These are phyloP conservation scores for Exidia glandulosa DNA, from an alignment of 768 basidiomycete genomes.

Conservation along the genomic window DNA sequence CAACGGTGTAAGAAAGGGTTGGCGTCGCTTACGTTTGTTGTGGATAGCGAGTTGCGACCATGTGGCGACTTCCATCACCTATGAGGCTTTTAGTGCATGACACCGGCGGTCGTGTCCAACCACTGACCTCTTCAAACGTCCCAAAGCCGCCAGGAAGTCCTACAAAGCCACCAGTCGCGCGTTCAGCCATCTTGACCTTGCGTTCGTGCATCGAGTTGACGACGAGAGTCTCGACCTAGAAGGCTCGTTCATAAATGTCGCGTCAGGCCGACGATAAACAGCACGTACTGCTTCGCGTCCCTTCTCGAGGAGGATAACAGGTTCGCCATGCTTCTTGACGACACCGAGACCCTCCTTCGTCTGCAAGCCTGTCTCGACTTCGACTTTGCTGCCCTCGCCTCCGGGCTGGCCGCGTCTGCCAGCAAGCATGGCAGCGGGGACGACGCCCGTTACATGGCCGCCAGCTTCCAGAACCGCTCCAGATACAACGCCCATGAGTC, in stretches of 20 bases:
- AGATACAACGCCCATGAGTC: slow-evolving; percentile 82
- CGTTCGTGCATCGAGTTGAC: slow-evolving; percentile 82
- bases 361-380: slow-evolving; percentile 25
- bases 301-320: slow-evolving; percentile 9
- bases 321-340: not conserved
- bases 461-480: slow-evolving; percentile 50
- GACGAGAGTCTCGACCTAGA: slow-evolving; percentile 30
- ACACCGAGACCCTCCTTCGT: not conserved
- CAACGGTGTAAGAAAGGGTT: not conserved
- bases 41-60: slow-evolving; percentile 92
- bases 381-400: slow-evolving; percentile 18
- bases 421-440: slow-evolving; percentile 65
- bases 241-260: not conserved
- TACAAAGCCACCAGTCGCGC: slow-evolving; percentile 63
- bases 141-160: slow-evolving; percentile 91
- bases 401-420: slow-evolving; percentile 10
- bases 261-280: slow-evolving; percentile 4
- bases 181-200: slow-evolving; percentile 82
- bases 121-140: slow-evolving; percentile 79
- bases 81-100: not conserved
- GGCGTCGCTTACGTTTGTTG: slow-evolving; percentile 51
- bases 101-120: not conserved
- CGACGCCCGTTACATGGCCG: slow-evolving; percentile 65
- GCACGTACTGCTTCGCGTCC: slow-evolving; percentile 7
- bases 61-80: slow-evolving; percentile 86